A percentile compares a stretch with the other conserved stretches of the same genome.
phyloP scores from a whole-genome alignment of 495 filamentous ascomycete genomes.

The Xylaria curta region DNA sequence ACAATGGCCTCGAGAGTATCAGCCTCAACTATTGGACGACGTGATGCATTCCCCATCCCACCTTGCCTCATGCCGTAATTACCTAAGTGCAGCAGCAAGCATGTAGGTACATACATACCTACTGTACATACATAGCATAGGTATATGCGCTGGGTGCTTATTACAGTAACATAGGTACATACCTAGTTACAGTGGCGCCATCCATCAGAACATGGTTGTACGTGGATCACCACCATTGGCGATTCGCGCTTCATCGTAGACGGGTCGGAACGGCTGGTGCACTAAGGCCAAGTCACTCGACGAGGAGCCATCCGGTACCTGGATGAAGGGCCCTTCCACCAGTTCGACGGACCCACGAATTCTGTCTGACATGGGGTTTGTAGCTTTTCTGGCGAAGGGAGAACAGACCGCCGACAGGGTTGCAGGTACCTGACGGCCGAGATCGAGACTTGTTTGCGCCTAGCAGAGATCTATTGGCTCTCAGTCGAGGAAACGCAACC shows the following conservation, averaged over 20 bases:
- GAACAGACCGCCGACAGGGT: not conserved
- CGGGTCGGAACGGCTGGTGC: slow-evolving; percentile 9
- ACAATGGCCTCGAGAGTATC: not conserved
- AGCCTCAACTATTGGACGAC: slow-evolving; percentile 17
- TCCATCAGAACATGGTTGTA: slow-evolving; percentile 33
- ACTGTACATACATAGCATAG: no score
- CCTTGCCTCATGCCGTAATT: not conserved
- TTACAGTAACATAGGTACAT: slow-evolving; percentile 23
- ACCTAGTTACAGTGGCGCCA: slow-evolving; percentile 26
- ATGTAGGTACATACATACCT: no score
- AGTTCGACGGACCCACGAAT: slow-evolving; percentile 15
- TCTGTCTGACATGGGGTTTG: slow-evolving; percentile 4
- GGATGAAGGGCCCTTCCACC: not conserved
- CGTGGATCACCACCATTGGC: slow-evolving; percentile 32
- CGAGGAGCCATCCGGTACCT: not conserved
- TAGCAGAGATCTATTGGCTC: slow-evolving; percentile 32
- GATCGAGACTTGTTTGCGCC: slow-evolving; percentile 33
- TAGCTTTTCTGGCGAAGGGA: slow-evolving; percentile 9
- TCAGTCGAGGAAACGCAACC: slow-evolving; percentile 19
- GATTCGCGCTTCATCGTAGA: slow-evolving; percentile 30
- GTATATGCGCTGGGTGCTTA: slow-evolving; percentile 17
- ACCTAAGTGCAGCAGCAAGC: slow-evolving; percentile 33
- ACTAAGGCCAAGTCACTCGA: slow-evolving; percentile 18
- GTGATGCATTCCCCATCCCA: not conserved
- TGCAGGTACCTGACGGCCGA: slow-evolving; percentile 16